These are phyloP conservation scores for Delonix regia DNA, from an alignment of 306 rosid species.

Conservation along the genomic window DNA sequence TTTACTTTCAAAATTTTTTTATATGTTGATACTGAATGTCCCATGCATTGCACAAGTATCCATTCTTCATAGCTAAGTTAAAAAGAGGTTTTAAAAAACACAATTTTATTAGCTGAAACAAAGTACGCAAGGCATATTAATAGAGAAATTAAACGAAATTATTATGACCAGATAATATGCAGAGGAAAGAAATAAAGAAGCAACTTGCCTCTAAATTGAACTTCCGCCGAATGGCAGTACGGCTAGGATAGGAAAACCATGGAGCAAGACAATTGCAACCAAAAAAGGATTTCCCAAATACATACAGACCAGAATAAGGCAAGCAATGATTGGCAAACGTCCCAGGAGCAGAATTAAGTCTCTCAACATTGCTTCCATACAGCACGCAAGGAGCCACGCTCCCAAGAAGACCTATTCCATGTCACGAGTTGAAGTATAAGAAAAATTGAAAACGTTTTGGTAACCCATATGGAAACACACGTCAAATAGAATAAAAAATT, in stretches of 20 bases:
- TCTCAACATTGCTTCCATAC: slow-evolving; percentile 89
- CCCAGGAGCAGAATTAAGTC: slow-evolving; percentile 72
- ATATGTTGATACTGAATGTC: neutral
- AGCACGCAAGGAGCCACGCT: slow-evolving; percentile 93
- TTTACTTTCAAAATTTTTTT: neutral
- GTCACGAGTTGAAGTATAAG: slow-evolving; percentile 23
- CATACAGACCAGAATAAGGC: slow-evolving; percentile 70
- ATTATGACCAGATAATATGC: slow-evolving; percentile 7
- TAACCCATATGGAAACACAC: neutral
- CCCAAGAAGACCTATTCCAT: slow-evolving; percentile 81
- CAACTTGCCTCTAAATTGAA: slow-evolving; percentile 89
- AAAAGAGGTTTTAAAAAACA: neutral
- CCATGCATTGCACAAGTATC: neutral
- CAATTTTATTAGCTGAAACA: slow-evolving; percentile 17
- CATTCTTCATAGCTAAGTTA: slow-evolving; percentile 10
- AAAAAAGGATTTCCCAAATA: slow-evolving; percentile 69
- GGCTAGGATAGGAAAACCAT: slow-evolving; percentile 72
- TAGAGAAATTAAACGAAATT: neutral
- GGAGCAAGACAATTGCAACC: slow-evolving; percentile 90
- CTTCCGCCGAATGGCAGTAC: slow-evolving; percentile 77
- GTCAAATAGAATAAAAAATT: neutral
- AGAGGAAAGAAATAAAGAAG: slow-evolving; percentile 15
- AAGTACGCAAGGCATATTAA: neutral
- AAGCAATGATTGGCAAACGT: slow-evolving; percentile 75
- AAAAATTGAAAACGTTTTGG: neutral